Conservation (phyloP, 23 red algal species). For the Gracilaria vermiculophylla region DNA sequence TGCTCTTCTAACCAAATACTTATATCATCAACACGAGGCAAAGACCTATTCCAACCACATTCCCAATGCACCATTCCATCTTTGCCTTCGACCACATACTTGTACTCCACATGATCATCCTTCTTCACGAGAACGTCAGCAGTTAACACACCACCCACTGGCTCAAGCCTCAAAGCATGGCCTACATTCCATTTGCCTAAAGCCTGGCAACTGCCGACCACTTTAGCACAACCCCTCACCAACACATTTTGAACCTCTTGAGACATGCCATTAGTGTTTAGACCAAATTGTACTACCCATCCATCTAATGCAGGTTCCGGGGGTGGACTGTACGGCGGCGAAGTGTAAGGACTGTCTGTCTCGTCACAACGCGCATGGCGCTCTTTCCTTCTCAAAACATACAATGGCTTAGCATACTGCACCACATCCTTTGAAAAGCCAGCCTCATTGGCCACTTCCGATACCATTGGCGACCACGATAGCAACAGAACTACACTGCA, state of each 20-base stretch:
- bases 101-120: neutral
- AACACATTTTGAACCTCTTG: neutral
- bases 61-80: neutral
- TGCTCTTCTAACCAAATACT: neutral
- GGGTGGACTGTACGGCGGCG: neutral
- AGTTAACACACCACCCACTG: neutral
- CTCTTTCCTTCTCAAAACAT: neutral
- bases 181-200: neutral
- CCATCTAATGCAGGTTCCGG: neutral
- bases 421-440: neutral
- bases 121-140: neutral
- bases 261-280: neutral
- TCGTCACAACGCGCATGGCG: neutral
- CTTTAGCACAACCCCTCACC: neutral
- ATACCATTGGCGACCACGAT: neutral
- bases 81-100: neutral
- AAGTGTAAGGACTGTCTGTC: neutral
- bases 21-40: neutral
- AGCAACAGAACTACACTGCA: neutral
- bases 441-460: neutral
- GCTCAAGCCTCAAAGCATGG: neutral
- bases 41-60: neutral
- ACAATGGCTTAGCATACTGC: neutral
- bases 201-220: neutral
- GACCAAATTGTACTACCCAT: neutral